A percentile compares a stretch with the other conserved stretches of the same genome.
Evolutionary conservation across 495 filamentous ascomycete species (phyloP).

Genomic region (Talaromyces stipitatus): DNA sequence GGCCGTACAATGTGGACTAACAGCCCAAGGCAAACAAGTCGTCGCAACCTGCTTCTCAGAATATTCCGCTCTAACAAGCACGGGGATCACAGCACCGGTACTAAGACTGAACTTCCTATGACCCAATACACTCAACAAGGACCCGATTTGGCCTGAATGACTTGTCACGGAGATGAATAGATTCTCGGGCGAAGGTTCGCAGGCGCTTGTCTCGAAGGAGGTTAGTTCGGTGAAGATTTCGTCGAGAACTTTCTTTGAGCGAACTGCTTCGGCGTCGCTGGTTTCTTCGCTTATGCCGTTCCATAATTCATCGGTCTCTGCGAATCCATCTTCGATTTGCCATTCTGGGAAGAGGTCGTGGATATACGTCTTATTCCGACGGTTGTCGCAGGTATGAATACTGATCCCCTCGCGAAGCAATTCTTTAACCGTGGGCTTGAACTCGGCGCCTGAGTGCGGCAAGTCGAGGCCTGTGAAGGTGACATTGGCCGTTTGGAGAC

Average conservation of each 20-base stretch:
- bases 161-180: slow-evolving; percentile 60
- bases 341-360: slow-evolving; percentile 47
- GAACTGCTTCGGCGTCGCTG: slow-evolving; percentile 42
- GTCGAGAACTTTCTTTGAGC: slow-evolving; percentile 50
- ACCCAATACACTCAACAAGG: slow-evolving; percentile 49
- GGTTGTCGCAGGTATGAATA: slow-evolving; percentile 73
- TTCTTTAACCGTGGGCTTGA: slow-evolving; percentile 61
- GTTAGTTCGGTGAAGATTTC: slow-evolving; percentile 45
- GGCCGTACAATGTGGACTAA: slow-evolving; percentile 41
- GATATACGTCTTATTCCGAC: slow-evolving; percentile 52
- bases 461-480: slow-evolving; percentile 52
- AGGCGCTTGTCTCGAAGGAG: slow-evolving; percentile 19
- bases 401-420: slow-evolving; percentile 63
- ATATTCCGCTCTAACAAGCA: slow-evolving; percentile 52
- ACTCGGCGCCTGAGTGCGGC: slow-evolving; percentile 34
- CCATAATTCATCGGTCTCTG: slow-evolving; percentile 57
- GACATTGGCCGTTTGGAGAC: slow-evolving; percentile 54
- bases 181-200: slow-evolving; percentile 13
- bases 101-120: slow-evolving; percentile 53
- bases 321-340: slow-evolving; percentile 55
- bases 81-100: slow-evolving; percentile 65
- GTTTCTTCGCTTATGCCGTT: slow-evolving; percentile 47
- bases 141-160: slow-evolving; percentile 59
- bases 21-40: slow-evolving; percentile 30
- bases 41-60: slow-evolving; percentile 15